Evolutionary conservation across 257 asterid species (phyloP).

Genomic region (Solanum rostratum): DNA sequence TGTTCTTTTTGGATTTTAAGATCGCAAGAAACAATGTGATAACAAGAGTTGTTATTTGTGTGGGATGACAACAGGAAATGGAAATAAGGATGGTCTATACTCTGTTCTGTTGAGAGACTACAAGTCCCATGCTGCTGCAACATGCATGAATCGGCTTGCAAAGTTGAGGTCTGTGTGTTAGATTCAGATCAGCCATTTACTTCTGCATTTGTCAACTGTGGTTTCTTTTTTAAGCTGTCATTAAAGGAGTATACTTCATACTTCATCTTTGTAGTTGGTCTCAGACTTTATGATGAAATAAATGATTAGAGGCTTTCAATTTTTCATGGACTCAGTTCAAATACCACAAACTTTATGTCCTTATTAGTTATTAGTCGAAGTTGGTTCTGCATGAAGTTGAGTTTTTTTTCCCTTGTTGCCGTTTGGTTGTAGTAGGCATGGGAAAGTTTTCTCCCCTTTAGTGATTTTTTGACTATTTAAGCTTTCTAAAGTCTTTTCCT

Average conservation of each 20-base stretch:
- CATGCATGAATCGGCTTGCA: slow-evolving; percentile 96
- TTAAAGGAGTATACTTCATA: background rate
- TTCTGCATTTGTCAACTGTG: background rate
- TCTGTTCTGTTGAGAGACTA: slow-evolving; percentile 94
- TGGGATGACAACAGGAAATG: slow-evolving; percentile 60
- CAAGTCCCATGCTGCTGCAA: slow-evolving; percentile 75
- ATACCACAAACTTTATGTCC: background rate
- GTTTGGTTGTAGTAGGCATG: background rate
- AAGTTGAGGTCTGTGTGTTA: slow-evolving; percentile 58
- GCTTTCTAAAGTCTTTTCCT: background rate
- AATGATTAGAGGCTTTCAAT: background rate
- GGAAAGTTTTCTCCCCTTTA: background rate
- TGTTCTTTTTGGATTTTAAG: background rate
- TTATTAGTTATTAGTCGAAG: background rate
- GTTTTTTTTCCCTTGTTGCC: background rate
- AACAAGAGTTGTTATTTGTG: background rate
- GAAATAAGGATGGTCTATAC: slow-evolving; percentile 89
- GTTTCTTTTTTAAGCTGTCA: background rate
- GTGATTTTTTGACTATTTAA: background rate
- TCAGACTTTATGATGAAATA: background rate
- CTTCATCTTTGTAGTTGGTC: background rate
- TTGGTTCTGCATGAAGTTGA: background rate
- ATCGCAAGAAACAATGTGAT: background rate
- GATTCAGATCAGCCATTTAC: background rate
- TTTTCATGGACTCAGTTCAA: background rate